Evolutionary conservation across 495 filamentous ascomycete genomes (phyloP).

Genomic region (Trichoderma gamsii): DNA sequence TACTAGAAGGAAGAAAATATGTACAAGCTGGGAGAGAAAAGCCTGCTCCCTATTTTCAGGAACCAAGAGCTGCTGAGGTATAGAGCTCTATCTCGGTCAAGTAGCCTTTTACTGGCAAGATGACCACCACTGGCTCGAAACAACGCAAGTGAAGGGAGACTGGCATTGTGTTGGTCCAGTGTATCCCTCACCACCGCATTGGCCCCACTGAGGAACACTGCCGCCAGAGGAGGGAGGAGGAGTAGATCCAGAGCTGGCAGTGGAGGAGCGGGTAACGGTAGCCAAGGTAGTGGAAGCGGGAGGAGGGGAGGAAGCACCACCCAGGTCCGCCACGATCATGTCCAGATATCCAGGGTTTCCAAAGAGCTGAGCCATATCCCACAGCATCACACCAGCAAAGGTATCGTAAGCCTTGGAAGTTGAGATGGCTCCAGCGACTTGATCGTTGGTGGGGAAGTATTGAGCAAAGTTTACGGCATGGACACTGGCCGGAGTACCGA

Average conservation of each 20-base stretch:
- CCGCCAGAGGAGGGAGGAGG: slow-evolving; percentile 16
- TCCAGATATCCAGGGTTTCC: slow-evolving; percentile 53
- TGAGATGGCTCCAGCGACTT: slow-evolving; percentile 42
- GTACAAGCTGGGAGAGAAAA: not conserved
- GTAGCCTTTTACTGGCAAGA: slow-evolving; percentile 26
- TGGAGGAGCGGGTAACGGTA: slow-evolving; percentile 14
- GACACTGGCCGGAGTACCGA: slow-evolving; percentile 60
- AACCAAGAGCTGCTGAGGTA: not conserved
- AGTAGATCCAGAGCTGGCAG: slow-evolving; percentile 20
- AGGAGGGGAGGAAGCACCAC: slow-evolving; percentile 14
- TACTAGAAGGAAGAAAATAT: not conserved
- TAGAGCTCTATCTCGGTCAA: not conserved
- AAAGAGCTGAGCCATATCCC: slow-evolving; percentile 61
- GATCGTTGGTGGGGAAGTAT: slow-evolving; percentile 42
- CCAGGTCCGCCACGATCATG: slow-evolving; percentile 29
- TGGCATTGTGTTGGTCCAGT: slow-evolving; percentile 33
- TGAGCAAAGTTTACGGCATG: slow-evolving; percentile 48
- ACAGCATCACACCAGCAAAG: slow-evolving; percentile 68
- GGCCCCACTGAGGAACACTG: slow-evolving; percentile 34
- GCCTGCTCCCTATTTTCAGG: not conserved
- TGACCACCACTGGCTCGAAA: slow-evolving; percentile 27
- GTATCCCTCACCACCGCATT: slow-evolving; percentile 37
- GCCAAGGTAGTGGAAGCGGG: slow-evolving; percentile 8
- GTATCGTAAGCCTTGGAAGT: slow-evolving; percentile 50
- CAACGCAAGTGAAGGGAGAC: slow-evolving; percentile 31